Conservation (phyloP, 1,139 yeast species). For the Zygoascus hellenicus region DNA sequence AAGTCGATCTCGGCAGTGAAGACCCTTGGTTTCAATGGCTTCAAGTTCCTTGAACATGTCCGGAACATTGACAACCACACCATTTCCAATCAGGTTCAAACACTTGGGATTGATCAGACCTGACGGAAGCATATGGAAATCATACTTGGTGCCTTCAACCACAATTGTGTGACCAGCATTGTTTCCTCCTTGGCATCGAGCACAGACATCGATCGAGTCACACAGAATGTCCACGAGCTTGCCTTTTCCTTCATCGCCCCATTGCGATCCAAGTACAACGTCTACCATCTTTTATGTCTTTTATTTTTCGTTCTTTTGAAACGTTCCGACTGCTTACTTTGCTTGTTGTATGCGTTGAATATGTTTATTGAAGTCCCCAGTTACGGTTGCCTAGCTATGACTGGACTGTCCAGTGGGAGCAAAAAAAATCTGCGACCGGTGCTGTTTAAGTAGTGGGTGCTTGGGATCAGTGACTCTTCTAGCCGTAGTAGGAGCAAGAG, state of each 20-base stretch:
- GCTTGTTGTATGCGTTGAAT: background rate
- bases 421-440: conserved; percentile 1
- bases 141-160: conserved; percentile 80
- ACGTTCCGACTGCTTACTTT: background rate
- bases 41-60: conserved; percentile 85
- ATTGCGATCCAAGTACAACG: conserved; percentile 95
- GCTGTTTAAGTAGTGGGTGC: background rate
- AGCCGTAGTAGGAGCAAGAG: background rate
- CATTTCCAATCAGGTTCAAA: conserved; percentile 84
- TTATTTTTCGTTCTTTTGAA: background rate
- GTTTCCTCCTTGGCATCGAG: conserved; percentile 98
- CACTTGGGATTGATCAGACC: conserved; percentile 93
- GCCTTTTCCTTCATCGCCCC: conserved; percentile 99
- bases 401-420: conserved; percentile 13
- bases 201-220: conserved; percentile 92
- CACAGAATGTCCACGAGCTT: conserved; percentile 91
- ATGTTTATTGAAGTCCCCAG: conserved; percentile 1
- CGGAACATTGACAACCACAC: conserved; percentile 94
- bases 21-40: conserved; percentile 65
- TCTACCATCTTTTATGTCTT: conserved; percentile 52
- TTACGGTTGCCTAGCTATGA: conserved; percentile 9
- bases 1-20: conserved; percentile 71
- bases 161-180: conserved; percentile 99
- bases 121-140: conserved; percentile 97
- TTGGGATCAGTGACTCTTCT: background rate